These are phyloP conservation scores for Panicum virgatum DNA, from an alignment of 202 grass and related monocot species.

Conservation along the genomic window DNA sequence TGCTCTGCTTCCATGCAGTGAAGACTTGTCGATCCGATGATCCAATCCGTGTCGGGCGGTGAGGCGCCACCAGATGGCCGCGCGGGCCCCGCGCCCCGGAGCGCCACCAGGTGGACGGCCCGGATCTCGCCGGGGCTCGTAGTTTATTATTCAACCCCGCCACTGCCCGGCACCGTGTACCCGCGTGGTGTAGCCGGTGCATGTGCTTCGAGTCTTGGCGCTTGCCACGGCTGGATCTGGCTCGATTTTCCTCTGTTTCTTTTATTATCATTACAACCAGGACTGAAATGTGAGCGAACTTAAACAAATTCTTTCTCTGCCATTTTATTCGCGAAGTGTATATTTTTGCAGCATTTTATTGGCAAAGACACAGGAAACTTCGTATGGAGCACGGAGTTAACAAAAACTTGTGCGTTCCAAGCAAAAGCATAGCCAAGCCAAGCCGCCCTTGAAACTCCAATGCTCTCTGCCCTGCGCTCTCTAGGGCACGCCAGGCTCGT, in stretches of 20 bases:
- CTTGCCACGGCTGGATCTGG: conserved; percentile 31
- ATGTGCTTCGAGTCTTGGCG: conserved; percentile 30
- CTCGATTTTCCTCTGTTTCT: not conserved
- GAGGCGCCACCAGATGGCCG: conserved; percentile 20
- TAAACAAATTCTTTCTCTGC: not conserved
- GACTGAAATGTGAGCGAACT: not conserved
- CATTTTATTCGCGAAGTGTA: not conserved
- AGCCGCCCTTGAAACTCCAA: not conserved
- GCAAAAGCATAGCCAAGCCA: not conserved
- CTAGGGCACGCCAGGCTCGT: not conserved
- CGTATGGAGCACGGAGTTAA: not conserved
- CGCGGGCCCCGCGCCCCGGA: not conserved
- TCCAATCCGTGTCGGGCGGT: conserved; percentile 41
- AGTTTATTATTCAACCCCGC: not conserved
- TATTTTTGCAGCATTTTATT: not conserved
- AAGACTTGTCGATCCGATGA: conserved; percentile 46
- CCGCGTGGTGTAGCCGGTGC: not conserved
- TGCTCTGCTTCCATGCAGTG: conserved; percentile 21
- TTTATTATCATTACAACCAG: not conserved
- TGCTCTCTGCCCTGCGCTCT: not conserved
- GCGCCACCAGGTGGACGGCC: conserved; percentile 24
- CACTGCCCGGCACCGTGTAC: not conserved
- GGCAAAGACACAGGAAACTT: not conserved
- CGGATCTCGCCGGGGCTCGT: not conserved
- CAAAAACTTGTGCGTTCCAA: not conserved